Conservation (phyloP, 202 grass and related monocot genomes). For the Elaeis oleifera region DNA sequence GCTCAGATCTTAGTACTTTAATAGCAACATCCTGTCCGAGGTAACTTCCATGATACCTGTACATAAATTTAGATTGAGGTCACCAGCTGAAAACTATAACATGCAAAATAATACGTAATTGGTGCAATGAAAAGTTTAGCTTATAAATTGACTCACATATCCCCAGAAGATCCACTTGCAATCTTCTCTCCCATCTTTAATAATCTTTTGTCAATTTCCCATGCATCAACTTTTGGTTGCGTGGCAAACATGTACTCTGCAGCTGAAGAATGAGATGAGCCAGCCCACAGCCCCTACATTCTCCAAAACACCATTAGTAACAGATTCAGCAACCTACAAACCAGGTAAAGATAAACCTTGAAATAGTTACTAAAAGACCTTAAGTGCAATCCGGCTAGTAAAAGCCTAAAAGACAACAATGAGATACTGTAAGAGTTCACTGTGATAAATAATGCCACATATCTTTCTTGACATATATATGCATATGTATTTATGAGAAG, state of each 20-base stretch:
- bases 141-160: conserved; percentile 43
- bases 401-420: too few relatives aligned
- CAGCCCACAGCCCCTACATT: conserved; percentile 67
- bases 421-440: too few relatives aligned
- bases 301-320: conserved; percentile 16
- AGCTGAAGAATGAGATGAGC: conserved; percentile 53
- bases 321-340: too few relatives aligned
- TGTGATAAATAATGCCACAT: too few relatives aligned
- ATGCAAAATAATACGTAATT: too few relatives aligned
- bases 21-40: conserved; percentile 50
- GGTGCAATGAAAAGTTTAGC: neutral
- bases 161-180: conserved; percentile 59
- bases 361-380: too few relatives aligned
- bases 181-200: conserved; percentile 51
- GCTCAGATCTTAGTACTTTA: conserved; percentile 43
- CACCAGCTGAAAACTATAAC: too few relatives aligned
- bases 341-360: too few relatives aligned
- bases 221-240: conserved; percentile 37
- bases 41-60: conserved; percentile 60
- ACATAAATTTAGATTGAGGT: conserved; percentile 5
- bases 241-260: conserved; percentile 34
- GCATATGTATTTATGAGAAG: neutral
- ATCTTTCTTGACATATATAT: too few relatives aligned
- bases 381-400: too few relatives aligned
- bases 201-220: conserved; percentile 46